Evolutionary conservation across 139 green algal species (phyloP), one percentile per base, ranked within the genome.

Genomic region (Chlamydomonas sp.): DNA sequence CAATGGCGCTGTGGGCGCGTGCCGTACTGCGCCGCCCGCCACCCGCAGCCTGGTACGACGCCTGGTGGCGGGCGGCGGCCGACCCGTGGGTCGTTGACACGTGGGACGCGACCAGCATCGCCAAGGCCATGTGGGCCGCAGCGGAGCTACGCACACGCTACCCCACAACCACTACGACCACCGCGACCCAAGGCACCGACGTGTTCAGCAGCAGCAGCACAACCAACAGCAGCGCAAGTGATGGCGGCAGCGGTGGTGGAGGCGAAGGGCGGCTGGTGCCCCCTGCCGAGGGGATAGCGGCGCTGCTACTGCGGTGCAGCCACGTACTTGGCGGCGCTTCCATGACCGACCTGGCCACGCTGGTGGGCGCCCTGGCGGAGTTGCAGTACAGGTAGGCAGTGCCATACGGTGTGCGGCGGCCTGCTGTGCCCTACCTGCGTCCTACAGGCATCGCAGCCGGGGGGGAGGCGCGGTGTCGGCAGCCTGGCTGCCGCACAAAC

Each of bases 291-390:
- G 62, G 15, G 16, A 16, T 86, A 17, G 78, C 78, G 61, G 72
- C 72, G 63, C 71, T 90, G 68, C 72, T 78, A 49, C 7, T 57
- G 71, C 31, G 49, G 12, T 20, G 57, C 12, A 82, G 72, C 63
- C 31, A 31, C 17, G 4, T 82, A 68, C 62, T 86, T 69, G 31
- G 79, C 20, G 4, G 5, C 9, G 84, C 72, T n/a, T 84, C 69
- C 63, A 74, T 69, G 69, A 59, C 78, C 49, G 83, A 92, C 68
- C 85, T 92, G 77, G 75, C 68, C 17, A 86, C 85, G 9, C 59
- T 83, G 3, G 76, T 90, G 1, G 85, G 77, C 0, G 89, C 81
- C 6, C 81, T 92, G 73, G 89, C 89, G 12, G 89, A 92, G 67
- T 72, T 92, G 81, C 81, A 90, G 68, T 92, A 88, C 84, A 83